Conservation (phyloP, 2,329 filamentous ascomycete species). For the Aspergillus chevalieri region DNA sequence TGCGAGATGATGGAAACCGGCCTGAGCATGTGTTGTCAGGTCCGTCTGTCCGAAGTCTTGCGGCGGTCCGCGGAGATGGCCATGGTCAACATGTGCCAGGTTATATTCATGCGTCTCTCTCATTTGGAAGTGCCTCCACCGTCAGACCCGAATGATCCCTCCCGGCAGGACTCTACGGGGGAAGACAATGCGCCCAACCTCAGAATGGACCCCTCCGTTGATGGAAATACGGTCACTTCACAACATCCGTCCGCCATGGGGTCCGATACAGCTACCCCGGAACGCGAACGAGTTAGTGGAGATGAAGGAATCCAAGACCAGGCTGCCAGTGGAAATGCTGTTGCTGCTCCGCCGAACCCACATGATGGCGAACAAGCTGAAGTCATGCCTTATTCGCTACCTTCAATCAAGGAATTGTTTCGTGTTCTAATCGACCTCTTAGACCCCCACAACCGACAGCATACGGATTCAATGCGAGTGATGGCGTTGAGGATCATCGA, state of each 20-base stretch:
- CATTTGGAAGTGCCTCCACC: constrained; percentile 72
- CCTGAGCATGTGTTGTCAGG: constrained; percentile 92
- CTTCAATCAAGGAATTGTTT: constrained; percentile 91
- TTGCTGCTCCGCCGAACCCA: constrained; percentile 30
- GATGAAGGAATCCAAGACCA: constrained; percentile 28
- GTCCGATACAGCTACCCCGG: constrained; percentile 28
- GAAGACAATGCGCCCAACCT: constrained; percentile 66
- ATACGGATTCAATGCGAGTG: constrained; percentile 91
- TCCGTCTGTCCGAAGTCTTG: constrained; percentile 82
- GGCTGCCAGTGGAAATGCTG: constrained; percentile 25
- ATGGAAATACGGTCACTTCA: constrained; percentile 56
- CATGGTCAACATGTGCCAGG: constrained; percentile 99
- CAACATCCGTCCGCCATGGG: constrained; percentile 41
- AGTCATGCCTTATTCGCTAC: constrained; percentile 83
- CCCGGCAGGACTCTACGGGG: constrained; percentile 42
- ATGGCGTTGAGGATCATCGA: constrained; percentile 98
- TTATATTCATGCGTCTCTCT: constrained; percentile 91
- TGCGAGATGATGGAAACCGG: constrained; percentile 99
- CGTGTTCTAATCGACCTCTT: constrained; percentile 87
- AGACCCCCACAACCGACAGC: constrained; percentile 85
- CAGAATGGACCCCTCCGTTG: constrained; percentile 75
- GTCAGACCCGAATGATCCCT: constrained; percentile 56
- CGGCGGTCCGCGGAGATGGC: constrained; percentile 88
- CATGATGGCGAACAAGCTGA: constrained; percentile 45
- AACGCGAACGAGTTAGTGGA: constrained; percentile 27